Base-by-base conservation (phyloP, 495 filamentous ascomycete species). In the Daldinia decipiens region DNA sequence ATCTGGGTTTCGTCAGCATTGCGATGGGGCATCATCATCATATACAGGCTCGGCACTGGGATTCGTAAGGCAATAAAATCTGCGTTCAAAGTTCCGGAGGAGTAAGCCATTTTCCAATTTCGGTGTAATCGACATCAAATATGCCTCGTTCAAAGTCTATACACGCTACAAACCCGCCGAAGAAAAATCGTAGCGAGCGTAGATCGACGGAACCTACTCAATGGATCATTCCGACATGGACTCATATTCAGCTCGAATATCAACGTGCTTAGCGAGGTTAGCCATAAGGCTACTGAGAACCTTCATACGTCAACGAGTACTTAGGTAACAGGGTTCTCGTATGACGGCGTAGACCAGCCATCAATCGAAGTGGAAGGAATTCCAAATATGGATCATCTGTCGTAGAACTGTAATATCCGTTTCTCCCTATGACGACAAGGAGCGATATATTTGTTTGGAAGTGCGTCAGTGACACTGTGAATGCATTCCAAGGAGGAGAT, bases 401-500 rank as follows among this genome's bases (percentile, higher is more conserved):
- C 13, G 65, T 73, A 73, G 60, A 58, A 73, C 65, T 68, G 61
- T 27, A 62, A 69, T 65, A 62, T 73, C 70, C 39, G 29, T 65
- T 69, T 52, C 57, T 57, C 38, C 55, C 62, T 39, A 53, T 58
- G 43, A 32, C 61, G 40, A 32, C 65, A 59, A n/a, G 29, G 52
- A 62, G 61, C 61, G 65, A 65, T 26, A 47, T 6, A 39, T 58
- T 60, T 61, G 65, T 73, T 68, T 73, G 40, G 40, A 21, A 68
- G 62, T 73, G 70, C 70, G 70, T 69, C 70, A 69, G 70, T 69
- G 62, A 68, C 65, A 73, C 70, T 66, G 27, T 57, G 57, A 24
- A 45, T 38, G 32, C 70, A 73, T 73, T 73, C 70, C 65, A 65
- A 53, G 19, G 39, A 27, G 38, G 59, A 64, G 61, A 52, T 39